Base-by-base conservation (phyloP, 2,329 filamentous ascomycete species). In the Colletotrichum magnum region DNA sequence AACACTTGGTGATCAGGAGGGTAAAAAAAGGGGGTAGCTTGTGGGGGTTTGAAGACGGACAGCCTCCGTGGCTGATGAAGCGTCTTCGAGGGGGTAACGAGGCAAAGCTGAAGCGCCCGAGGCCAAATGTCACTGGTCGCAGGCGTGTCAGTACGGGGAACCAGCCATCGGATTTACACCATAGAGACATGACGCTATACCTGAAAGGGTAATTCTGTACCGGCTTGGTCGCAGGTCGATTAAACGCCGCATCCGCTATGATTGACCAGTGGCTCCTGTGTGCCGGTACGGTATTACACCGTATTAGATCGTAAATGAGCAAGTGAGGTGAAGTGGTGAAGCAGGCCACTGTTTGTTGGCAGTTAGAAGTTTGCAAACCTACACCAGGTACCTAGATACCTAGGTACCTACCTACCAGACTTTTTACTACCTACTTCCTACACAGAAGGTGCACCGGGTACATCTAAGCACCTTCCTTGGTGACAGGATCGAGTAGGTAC, bases 41-140 rank as follows among this genome's bases (percentile, higher is more conserved):
- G 65, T 68, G 65, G 65, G 65, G 65, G 32, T 41, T 26, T 43
- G 36, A 24, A 56, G 59, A 64, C 59, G 65, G 65, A 45, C 52
- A 68, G 54, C 41, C 54, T 58, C 54, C 41, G 54, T 58, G 54
- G 45, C 16, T 48, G 45, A 18, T n/a, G 41, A 15, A 15, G 41
- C 41, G 41, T n/a, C 41, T 10, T 36, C 32, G 53, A 64, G 9
- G n/a, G 12, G 41, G n/a, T n/a, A 43, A 39, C 18, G 58, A 47
- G 48, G 13, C 26, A 36, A 36, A 56, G 58, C 51, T 53, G 57
- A 54, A 60, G 56, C 48, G 63, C 39, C 41, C 50, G 50, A 32
- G 41, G 26, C 26, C 47, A 41, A 67, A 57, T 50, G 51, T 39
- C 41, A 61, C 50, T 45, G 45, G 39, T 58, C 52, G 52, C 52